Conservation (phyloP, 441 rosid species). For the Gossypium armourianum region DNA sequence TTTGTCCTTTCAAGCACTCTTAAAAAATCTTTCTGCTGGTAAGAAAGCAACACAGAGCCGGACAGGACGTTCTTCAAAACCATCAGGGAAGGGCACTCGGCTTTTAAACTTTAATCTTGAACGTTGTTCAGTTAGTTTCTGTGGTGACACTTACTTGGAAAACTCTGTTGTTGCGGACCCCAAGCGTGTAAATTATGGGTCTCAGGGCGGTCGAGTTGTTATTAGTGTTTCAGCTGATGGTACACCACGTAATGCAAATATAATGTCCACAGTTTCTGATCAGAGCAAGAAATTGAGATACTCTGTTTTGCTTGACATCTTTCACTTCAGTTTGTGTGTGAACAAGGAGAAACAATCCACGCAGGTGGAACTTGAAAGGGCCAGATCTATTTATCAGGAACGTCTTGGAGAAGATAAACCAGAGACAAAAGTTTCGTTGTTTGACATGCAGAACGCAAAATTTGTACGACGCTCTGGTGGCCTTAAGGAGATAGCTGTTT, state of each 20-base stretch:
- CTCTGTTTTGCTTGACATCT: constrained; percentile 64
- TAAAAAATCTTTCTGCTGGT: constrained; percentile 48
- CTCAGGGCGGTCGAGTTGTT: constrained; percentile 82
- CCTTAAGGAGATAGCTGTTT: constrained; percentile 70
- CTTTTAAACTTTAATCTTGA: constrained; percentile 71
- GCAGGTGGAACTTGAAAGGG: constrained; percentile 86
- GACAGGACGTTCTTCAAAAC: constrained; percentile 42
- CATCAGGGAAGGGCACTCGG: constrained; percentile 78
- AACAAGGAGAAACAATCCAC: constrained; percentile 88
- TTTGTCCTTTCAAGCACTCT: constrained; percentile 62
- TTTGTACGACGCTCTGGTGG: constrained; percentile 84
- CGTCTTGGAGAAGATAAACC: constrained; percentile 45
- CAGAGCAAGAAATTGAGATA: constrained; percentile 58
- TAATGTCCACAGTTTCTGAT: constrained; percentile 49
- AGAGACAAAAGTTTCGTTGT: constrained; percentile 49
- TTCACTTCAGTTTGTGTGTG: constrained; percentile 53
- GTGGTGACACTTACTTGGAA: constrained; percentile 64
- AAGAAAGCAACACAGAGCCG: constrained; percentile 43
- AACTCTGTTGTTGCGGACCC: constrained; percentile 66
- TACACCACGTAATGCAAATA: constrained; percentile 59
- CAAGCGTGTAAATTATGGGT: constrained; percentile 94
- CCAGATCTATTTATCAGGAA: constrained; percentile 76
- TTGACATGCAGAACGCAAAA: constrained; percentile 85
- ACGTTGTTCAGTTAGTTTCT: constrained; percentile 61
- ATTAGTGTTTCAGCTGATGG: constrained; percentile 69